Evolutionary conservation across 2,329 filamentous ascomycete species (phyloP).

Genomic region (Neonectria neomacrospora): DNA sequence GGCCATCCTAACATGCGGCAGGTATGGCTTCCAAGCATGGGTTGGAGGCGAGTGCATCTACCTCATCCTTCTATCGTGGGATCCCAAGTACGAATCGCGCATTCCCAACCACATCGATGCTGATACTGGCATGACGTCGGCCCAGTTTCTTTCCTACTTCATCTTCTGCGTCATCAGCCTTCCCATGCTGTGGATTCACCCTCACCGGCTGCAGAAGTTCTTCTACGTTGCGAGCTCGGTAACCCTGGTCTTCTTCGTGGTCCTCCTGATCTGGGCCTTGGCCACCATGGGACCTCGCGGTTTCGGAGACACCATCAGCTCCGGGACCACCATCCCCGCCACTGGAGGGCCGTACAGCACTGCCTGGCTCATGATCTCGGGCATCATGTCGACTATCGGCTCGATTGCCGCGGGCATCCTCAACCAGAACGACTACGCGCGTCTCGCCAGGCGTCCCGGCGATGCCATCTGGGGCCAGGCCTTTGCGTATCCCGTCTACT

Average conservation of each 20-base stretch:
- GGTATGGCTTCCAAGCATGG: conserved; percentile 59
- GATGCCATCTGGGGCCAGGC: conserved; percentile 51
- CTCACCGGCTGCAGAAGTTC: conserved; percentile 55
- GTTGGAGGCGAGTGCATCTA: conserved; percentile 59
- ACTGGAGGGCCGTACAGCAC: conserved; percentile 47
- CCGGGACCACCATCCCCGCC: conserved; percentile 34
- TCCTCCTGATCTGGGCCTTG: conserved; percentile 57
- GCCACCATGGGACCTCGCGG: conserved; percentile 55
- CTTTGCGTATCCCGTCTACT: conserved; percentile 51
- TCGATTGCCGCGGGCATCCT: conserved; percentile 53
- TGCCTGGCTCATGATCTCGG: conserved; percentile 52
- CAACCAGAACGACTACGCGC: conserved; percentile 54
- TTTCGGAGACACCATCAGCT: conserved; percentile 50
- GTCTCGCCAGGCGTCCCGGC: conserved; percentile 46
- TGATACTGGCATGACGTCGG: conserved; percentile 56
- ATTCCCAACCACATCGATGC: conserved; percentile 55
- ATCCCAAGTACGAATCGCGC: conserved; percentile 55
- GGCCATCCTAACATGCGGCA: conserved; percentile 27
- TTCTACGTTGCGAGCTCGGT: conserved; percentile 54
- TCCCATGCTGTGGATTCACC: conserved; percentile 57
- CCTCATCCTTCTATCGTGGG: conserved; percentile 58
- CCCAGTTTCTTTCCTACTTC: conserved; percentile 56
- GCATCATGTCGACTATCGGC: conserved; percentile 51
- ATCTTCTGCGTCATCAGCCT: conserved; percentile 57
- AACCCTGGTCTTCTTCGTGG: conserved; percentile 55